Evolutionary conservation across 2,329 filamentous ascomycete species (phyloP).

Genomic region (Fusarium phyllophilum): DNA sequence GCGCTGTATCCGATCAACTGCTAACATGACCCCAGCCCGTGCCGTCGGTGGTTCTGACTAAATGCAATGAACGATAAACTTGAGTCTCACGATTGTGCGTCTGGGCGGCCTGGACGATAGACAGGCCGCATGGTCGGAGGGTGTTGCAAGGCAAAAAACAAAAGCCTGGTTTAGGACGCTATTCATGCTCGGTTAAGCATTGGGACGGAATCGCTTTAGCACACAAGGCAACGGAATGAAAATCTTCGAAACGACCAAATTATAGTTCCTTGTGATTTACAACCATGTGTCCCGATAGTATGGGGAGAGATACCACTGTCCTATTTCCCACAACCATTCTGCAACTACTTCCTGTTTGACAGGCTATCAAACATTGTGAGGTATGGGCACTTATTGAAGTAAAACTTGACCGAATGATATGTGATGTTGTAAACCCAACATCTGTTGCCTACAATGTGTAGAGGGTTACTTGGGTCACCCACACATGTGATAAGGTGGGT

Average conservation of each 20-base stretch:
- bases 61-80: constrained; percentile 48
- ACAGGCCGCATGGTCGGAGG: constrained; percentile 49
- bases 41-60: constrained; percentile 64
- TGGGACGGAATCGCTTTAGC: constrained; percentile 52
- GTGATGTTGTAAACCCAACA: neutral
- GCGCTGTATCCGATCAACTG: constrained; percentile 1
- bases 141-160: constrained; percentile 48
- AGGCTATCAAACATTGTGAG: neutral
- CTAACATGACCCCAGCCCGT: constrained; percentile 62
- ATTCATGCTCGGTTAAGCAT: constrained; percentile 55
- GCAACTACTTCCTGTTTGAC: neutral
- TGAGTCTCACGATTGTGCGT: constrained; percentile 53
- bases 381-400: neutral
- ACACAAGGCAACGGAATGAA: constrained; percentile 53
- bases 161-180: constrained; percentile 52
- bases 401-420: neutral
- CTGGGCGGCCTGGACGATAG: constrained; percentile 51
- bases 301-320: neutral
- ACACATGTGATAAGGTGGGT: neutral
- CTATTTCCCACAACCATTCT: neutral
- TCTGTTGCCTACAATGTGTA: neutral
- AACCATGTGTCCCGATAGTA: neutral
- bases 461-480: neutral
- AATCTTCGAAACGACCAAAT: constrained; percentile 47
- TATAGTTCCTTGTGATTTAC: constrained; percentile 12